These are phyloP conservation scores for Pleurotus platypus DNA, from an alignment of 768 basidiomycete species.

Conservation along the genomic window DNA sequence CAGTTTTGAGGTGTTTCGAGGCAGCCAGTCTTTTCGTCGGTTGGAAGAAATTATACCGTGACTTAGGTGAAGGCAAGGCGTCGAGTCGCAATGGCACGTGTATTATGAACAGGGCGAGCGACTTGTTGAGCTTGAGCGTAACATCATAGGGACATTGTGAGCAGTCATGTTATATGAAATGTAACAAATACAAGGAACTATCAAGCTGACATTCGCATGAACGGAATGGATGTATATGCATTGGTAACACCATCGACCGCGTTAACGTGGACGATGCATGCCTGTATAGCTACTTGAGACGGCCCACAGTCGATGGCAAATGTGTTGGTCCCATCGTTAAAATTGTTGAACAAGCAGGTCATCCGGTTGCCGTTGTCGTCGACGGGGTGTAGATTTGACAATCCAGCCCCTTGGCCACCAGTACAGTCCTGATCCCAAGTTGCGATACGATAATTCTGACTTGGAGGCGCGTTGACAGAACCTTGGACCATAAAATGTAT, in stretches of 20 bases:
- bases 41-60: too few relatives aligned
- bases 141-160: too few relatives aligned
- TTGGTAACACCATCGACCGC: not conserved
- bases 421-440: constrained; percentile 3
- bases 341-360: not conserved
- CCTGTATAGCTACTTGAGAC: not conserved
- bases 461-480: not conserved
- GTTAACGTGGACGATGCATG: not conserved
- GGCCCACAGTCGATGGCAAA: constrained; percentile 1
- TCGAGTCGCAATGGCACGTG: too few relatives aligned
- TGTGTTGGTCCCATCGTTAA: not conserved
- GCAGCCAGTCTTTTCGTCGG: too few relatives aligned
- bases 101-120: too few relatives aligned
- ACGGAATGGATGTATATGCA: not conserved
- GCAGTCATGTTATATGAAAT: too few relatives aligned
- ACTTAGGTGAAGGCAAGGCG: too few relatives aligned
- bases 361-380: not conserved
- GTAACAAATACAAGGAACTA: too few relatives aligned
- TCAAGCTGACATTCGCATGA: not conserved
- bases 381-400: not conserved
- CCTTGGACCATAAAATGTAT: not conserved
- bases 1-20: too few relatives aligned
- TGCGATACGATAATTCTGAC: not conserved
- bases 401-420: not conserved
- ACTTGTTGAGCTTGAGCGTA: too few relatives aligned